Percentiles rank a stretch among this genome's conserved stretches.
Evolutionary conservation across 257 asterid genomes (phyloP).

Genomic region (Fraxinus anomala): DNA sequence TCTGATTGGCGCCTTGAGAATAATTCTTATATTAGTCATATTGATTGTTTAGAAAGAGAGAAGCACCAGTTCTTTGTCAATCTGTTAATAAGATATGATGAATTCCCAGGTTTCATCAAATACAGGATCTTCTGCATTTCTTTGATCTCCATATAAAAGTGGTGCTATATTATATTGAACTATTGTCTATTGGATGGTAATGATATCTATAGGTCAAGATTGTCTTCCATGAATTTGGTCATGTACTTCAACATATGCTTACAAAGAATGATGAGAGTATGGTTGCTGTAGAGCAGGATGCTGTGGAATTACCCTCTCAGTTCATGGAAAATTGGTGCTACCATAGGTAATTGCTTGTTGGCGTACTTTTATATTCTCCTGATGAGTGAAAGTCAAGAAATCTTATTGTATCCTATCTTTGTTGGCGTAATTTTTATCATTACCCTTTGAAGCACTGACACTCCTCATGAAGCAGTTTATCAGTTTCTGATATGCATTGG

Average conservation of each 20-base stretch:
- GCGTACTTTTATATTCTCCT: background rate
- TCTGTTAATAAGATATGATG: background rate
- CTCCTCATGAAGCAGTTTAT: background rate
- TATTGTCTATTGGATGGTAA: background rate
- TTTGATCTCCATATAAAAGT: background rate
- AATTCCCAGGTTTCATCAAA: background rate
- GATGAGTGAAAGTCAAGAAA: background rate
- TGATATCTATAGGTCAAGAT: slow-evolving; percentile 14
- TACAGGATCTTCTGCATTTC: background rate
- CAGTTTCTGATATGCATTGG: background rate
- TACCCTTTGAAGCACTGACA: background rate
- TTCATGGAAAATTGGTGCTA: slow-evolving; percentile 99
- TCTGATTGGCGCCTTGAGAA: background rate
- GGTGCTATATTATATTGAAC: background rate
- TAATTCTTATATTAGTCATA: background rate
- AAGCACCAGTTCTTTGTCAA: background rate
- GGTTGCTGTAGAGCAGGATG: slow-evolving; percentile 98
- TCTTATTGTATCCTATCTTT: background rate
- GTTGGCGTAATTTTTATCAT: background rate
- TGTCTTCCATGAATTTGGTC: slow-evolving; percentile 26
- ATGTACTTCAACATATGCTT: slow-evolving; percentile 35
- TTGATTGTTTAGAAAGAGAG: background rate
- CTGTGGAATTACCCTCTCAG: slow-evolving; percentile 92
- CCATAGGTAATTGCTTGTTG: slow-evolving; percentile 60
- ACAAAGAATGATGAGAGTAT: slow-evolving; percentile 94